A percentile compares a stretch with the other conserved stretches of the same genome.
These are phyloP conservation scores for Talaromyces proteolyticus DNA, from an alignment of 495 filamentous ascomycete genomes.

Conservation along the genomic window DNA sequence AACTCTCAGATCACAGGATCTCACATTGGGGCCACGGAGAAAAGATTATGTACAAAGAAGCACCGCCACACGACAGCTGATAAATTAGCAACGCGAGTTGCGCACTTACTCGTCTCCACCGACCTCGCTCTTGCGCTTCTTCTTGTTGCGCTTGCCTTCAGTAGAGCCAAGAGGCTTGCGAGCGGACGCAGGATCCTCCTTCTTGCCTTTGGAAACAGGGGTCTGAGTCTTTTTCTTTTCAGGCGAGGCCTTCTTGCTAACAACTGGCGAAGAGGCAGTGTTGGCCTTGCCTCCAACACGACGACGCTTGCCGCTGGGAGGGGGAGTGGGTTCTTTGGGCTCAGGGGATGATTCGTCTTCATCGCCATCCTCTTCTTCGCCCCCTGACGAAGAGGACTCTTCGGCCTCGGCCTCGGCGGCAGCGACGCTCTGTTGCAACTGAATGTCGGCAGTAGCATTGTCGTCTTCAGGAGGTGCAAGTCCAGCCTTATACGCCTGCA, in stretches of 20 bases:
- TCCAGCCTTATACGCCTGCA: constrained; percentile 64
- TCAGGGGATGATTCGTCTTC: constrained; percentile 48
- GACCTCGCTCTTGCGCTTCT: constrained; percentile 63
- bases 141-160: constrained; percentile 48
- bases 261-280: constrained; percentile 16
- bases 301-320: constrained; percentile 44
- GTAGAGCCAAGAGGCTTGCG: constrained; percentile 44
- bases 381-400: too few relatives aligned
- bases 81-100: not conserved
- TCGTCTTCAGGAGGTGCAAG: constrained; percentile 40
- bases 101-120: constrained; percentile 20
- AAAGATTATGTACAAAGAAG: too few relatives aligned
- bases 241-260: constrained; percentile 28
- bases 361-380: constrained; percentile 27
- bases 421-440: constrained; percentile 50
- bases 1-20: too few relatives aligned
- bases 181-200: constrained; percentile 39
- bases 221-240: constrained; percentile 40
- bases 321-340: constrained; percentile 49
- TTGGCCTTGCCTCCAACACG: constrained; percentile 34
- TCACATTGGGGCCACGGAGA: too few relatives aligned
- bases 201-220: constrained; percentile 34
- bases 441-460: constrained; percentile 46
- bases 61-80: too few relatives aligned
- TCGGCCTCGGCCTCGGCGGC: constrained; percentile 43